Evolutionary conservation across 164 flowering plant species (phyloP).

Genomic region (Berberis thunbergii): DNA sequence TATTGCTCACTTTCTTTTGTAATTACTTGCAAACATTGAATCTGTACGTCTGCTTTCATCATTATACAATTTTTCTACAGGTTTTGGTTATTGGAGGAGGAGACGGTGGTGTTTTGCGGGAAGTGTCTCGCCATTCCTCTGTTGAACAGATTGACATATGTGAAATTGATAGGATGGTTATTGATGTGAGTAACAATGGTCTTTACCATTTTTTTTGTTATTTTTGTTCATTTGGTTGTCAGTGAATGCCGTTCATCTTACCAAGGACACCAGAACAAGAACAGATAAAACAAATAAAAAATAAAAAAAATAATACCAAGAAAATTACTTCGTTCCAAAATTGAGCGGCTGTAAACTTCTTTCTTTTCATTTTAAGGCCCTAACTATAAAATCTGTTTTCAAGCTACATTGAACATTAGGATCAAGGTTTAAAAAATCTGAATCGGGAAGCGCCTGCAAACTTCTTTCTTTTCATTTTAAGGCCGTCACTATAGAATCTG

Average conservation of each 20-base stretch:
- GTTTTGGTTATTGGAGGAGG: conserved; percentile 98
- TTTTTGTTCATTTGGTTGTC: neutral
- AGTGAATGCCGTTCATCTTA: neutral
- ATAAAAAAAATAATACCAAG: no score
- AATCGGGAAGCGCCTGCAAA: no score
- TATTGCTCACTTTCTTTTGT: no score
- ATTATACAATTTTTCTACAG: conserved; percentile 22
- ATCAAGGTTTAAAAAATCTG: no score
- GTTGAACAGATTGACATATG: conserved; percentile 91
- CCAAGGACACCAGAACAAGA: no score
- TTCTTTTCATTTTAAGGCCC: neutral
- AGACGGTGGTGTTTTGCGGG: conserved; percentile 97
- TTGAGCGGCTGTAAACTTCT: neutral
- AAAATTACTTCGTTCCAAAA: neutral
- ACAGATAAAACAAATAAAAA: no score
- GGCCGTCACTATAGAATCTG: neutral
- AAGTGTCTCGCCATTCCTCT: conserved; percentile 86
- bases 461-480: neutral
- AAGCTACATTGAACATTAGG: no score
- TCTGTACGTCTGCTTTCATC: neutral
- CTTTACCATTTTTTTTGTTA: neutral
- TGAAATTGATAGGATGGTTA: conserved; percentile 93
- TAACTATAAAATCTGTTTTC: neutral
- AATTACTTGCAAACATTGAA: no score
- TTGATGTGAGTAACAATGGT: conserved; percentile 60